These are phyloP conservation scores for Pelagomonas calceolata DNA, from an alignment of 108 stramenopile species.

Conservation along the genomic window DNA sequence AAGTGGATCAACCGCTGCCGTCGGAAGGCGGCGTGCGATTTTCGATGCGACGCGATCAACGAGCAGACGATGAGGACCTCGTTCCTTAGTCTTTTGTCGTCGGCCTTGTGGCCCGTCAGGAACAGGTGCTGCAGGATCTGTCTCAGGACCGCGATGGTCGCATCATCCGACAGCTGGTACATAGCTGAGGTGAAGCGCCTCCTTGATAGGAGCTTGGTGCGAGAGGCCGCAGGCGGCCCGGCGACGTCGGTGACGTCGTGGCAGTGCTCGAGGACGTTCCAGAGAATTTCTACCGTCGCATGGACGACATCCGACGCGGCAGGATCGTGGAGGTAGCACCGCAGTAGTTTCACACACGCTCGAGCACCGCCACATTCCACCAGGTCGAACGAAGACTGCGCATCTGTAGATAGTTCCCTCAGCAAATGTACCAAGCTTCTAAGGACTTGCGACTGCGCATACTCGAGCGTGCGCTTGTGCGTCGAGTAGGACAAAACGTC, in stretches of 20 bases:
- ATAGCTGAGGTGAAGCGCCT: slow-evolving; percentile 24
- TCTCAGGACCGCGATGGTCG: slow-evolving; percentile 14
- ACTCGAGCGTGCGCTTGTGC: not conserved
- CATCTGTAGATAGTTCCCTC: slow-evolving; percentile 21
- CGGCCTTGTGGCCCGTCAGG: slow-evolving; percentile 17
- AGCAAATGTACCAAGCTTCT: slow-evolving; percentile 13
- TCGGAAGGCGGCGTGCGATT: slow-evolving; percentile 20
- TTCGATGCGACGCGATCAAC: slow-evolving; percentile 17
- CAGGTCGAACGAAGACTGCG: slow-evolving; percentile 5
- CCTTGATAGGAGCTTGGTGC: slow-evolving; percentile 18
- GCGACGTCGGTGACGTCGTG: slow-evolving; percentile 7
- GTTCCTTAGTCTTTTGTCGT: slow-evolving; percentile 35
- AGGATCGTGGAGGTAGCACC: not conserved
- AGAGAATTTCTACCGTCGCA: slow-evolving; percentile 25
- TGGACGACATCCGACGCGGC: slow-evolving; percentile 16
- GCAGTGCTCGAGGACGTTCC: slow-evolving; percentile 37
- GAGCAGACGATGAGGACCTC: slow-evolving; percentile 27
- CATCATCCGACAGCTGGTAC: slow-evolving; percentile 11
- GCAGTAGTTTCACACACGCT: slow-evolving; percentile 9
- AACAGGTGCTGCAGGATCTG: slow-evolving; percentile 12
- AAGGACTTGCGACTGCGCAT: not conserved
- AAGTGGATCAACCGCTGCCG: slow-evolving; percentile 16
- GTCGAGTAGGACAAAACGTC: not conserved
- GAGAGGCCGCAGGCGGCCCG: slow-evolving; percentile 6
- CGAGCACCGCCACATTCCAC: slow-evolving; percentile 7